Evolutionary conservation across 345 rosid species (phyloP), one percentile per base, ranked within the genome.

Genomic region (Rubroshorea leprosula): DNA sequence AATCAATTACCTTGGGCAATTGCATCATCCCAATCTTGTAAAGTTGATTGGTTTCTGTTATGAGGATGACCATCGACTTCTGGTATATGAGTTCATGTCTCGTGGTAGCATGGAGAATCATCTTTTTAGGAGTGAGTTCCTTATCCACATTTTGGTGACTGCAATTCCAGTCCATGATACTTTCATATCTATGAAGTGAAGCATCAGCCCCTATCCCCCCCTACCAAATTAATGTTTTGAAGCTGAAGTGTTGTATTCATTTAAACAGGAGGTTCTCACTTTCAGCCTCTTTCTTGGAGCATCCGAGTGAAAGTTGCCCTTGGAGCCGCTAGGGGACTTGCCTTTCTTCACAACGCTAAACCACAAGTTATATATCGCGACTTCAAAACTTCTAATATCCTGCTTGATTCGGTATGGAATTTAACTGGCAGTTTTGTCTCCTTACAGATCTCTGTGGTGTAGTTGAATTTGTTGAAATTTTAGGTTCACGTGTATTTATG

Each of bases 321-420:
- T 67, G 89, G 86, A 66, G 97, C 99, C 53, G 99, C 99, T 18
- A 82, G 74, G 72, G 99, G 99, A 54, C 95, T 93, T 53, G 97
- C 96, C n/a, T 93, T 90, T 76, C 99, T 93, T 58, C 97, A 93
- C 65, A 81, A 73, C 68, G 89, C 85, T 25, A 84, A 90, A 74
- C 74, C 85, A 6, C 79, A 85, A 81, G 92, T 93, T 49, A 93
- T 93, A 68, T 93, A 90, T 65, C 78, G 99, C 2, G 99, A 93
- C 77, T 93, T 93, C 78, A 93, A 93, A 75, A 82, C 97, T 24
- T 85, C 97, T 20, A 90, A 93, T 67, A 80, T 93, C 67, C 77
- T 90, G 71, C 92, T 93, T 24, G 97, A 90, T 71, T 69, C 92
- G 35, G 97, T 93, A 72, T 10, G 60, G 44, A 51, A 24, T 62